phyloP scores from a whole-genome alignment of 306 rosid species.

The Sicyos baderoa region DNA sequence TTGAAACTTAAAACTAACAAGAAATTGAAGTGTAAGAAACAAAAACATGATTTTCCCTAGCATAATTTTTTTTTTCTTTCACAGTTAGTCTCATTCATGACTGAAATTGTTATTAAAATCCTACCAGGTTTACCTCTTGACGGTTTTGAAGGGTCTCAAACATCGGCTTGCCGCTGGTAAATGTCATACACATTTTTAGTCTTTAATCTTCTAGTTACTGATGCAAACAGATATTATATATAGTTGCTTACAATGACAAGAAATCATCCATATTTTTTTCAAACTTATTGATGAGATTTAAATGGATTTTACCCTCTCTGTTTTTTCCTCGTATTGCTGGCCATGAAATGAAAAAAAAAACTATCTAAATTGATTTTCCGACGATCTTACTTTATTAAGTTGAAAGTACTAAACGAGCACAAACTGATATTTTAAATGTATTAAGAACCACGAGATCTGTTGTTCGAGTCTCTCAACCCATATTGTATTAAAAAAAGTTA shows the following conservation, averaged over 20 bases:
- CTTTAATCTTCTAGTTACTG: neutral
- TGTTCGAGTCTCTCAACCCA: too few relatives aligned
- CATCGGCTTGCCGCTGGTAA: conserved; percentile 96
- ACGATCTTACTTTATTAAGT: too few relatives aligned
- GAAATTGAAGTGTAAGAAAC: too few relatives aligned
- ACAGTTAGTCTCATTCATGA: neutral
- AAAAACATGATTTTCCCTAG: too few relatives aligned
- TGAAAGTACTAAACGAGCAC: too few relatives aligned
- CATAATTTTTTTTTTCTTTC: too few relatives aligned
- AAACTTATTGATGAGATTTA: conserved; percentile 3
- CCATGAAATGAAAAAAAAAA: neutral
- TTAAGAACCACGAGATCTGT: too few relatives aligned
- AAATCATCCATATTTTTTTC: neutral
- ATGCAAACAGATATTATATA: neutral
- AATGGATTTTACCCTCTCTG: neutral
- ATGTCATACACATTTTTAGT: conserved; percentile 14
- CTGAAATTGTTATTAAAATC: conserved; percentile 33
- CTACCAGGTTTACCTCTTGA: conserved; percentile 79
- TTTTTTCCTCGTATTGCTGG: conserved; percentile 5
- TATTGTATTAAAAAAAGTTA: too few relatives aligned
- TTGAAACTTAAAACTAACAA: too few relatives aligned
- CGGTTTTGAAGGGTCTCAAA: conserved; percentile 82
- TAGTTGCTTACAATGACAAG: neutral
- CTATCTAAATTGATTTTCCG: too few relatives aligned
- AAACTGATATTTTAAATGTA: too few relatives aligned